Base-by-base conservation (phyloP, 306 rosid genomes). In the Cicer judaicum region DNA sequence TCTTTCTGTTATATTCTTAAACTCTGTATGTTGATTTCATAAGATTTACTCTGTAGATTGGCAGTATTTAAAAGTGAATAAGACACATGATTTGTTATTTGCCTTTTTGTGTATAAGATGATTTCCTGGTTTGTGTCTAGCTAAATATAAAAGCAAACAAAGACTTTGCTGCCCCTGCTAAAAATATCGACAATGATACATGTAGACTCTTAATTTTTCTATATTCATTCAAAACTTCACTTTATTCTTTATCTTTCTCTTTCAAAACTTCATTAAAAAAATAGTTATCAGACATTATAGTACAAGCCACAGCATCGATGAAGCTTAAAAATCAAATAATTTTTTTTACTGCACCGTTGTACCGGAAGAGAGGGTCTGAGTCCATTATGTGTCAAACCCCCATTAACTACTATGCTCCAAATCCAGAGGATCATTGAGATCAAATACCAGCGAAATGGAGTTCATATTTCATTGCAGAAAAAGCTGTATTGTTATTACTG, bases 41-140 rank as follows among this genome's bases (percentile, higher is more conserved):
- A 55, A 69, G 6, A 47, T 81, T 50, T 52, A 75, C 54, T 60
- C 49, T 81, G 74, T 75, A 84, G 73, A 86, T 78, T 83, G 79
- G 53, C 48, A 75, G 72, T 46, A 48, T 60, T 70, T 83, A 78
- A 72, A 66, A 36, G 60, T 83, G 82, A 64, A 78, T 72, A 69
- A 83, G 53, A 68, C 82, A 54, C 21, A 40, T 42, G 77, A 36
- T 63, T 72, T 13, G 10, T 43, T 63, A 68, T 34, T 62, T 71
- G 29, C 11, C 48, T 62, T 67, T 44, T 43, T 59, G 49, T 66
- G 38, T 42, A 62, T 21, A 38, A 68, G 7, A 39, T 54, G 42
- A 19, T 46, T 79, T 56, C 44, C 79, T 8, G 5, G 24, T 43
- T 42, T 73, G 36, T 24, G 68, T 66, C 6, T 18, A 46, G 12